Base-by-base conservation (phyloP, 2,329 filamentous ascomycete genomes). In the Alternaria triticina region DNA sequence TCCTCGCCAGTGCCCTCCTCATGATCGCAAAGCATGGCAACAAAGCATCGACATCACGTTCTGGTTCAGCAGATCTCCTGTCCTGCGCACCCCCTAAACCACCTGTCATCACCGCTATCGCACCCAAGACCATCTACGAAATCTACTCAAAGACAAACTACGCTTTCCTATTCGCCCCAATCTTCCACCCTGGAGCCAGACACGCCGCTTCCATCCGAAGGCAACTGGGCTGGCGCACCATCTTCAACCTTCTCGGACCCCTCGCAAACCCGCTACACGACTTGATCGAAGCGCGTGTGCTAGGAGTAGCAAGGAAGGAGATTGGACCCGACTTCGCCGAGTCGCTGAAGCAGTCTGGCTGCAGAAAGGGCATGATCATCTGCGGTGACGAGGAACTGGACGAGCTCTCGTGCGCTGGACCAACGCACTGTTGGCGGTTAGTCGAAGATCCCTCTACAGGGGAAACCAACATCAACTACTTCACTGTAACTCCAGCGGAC, bases 241-340 rank as follows among this genome's bases (percentile, higher is more conserved):
- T 99, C 70, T 99, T 99, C 88, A 99, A 99, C 82, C 88, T 99
- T 15, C 87, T 99, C 54, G 96, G 96, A 0, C 96, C 96, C 0
- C 85, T 99, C 27, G 91, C 94, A 49, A 98, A 98, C 80, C 96
- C 96, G 0, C 87, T 97, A 17, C 92, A 97, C 74, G 79, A 80
- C 6, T 68, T 84, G 12, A 88, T 99, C 62, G 96, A 99, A 82
- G 94, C 94, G 12, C 89, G 96, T 28, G 88, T 99, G 62, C 88
- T 99, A n/a, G 96, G 96, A 65, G 95, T 99, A 27, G 95, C 94
- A 15, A 89, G 96, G 66, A 88, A 90, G 75, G 92, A 94, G 71
- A 89, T 99, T 20, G 96, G 95, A 1, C 91, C 90, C 3, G 91
- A 96, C 9, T 99, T 97, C 77, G 92, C 92, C 3, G 91, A 97